Evolutionary conservation across 192 early-diverging fungal genomes (phyloP).

Genomic region (Coemansia sp.): DNA sequence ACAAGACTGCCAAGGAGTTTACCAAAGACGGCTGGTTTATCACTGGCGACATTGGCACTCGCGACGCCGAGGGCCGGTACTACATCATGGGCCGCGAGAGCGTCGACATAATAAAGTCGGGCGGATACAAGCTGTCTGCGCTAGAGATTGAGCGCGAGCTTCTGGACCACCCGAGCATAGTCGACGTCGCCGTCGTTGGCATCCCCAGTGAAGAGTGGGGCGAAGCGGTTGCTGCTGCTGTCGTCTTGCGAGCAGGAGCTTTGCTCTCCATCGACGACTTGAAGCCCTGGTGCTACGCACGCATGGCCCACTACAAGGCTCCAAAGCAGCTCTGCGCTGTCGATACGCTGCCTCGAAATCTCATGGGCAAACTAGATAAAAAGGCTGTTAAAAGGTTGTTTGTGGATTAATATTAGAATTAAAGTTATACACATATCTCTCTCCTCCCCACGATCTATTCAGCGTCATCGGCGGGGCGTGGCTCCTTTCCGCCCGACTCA

Average conservation of each 20-base stretch:
- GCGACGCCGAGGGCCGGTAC: slow-evolving; percentile 58
- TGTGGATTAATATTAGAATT: not conserved
- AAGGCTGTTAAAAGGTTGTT: slow-evolving; percentile 67
- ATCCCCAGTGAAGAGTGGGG: slow-evolving; percentile 76
- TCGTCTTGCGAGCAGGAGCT: slow-evolving; percentile 48
- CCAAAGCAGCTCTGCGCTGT: slow-evolving; percentile 58
- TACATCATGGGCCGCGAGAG: slow-evolving; percentile 77
- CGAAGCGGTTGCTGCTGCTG: slow-evolving; percentile 68
- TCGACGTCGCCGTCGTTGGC: slow-evolving; percentile 75
- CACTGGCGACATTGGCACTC: slow-evolving; percentile 76
- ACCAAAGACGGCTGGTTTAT: slow-evolving; percentile 76
- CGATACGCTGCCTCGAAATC: slow-evolving; percentile 72
- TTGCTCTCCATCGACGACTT: slow-evolving; percentile 37
- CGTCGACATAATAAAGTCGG: slow-evolving; percentile 86
- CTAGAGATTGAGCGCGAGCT: slow-evolving; percentile 83
- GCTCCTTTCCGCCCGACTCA: not conserved
- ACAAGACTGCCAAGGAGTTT: slow-evolving; percentile 71
- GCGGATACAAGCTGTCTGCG: slow-evolving; percentile 84
- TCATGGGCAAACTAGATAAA: slow-evolving; percentile 90
- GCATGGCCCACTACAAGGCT: slow-evolving; percentile 76
- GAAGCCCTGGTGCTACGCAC: slow-evolving; percentile 55
- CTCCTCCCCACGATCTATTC: not conserved
- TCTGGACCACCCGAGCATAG: slow-evolving; percentile 59
- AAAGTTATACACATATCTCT: not conserved
- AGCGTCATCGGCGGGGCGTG: not conserved